Conservation (phyloP, 306 rosid species). For the Pyrus communis region DNA sequence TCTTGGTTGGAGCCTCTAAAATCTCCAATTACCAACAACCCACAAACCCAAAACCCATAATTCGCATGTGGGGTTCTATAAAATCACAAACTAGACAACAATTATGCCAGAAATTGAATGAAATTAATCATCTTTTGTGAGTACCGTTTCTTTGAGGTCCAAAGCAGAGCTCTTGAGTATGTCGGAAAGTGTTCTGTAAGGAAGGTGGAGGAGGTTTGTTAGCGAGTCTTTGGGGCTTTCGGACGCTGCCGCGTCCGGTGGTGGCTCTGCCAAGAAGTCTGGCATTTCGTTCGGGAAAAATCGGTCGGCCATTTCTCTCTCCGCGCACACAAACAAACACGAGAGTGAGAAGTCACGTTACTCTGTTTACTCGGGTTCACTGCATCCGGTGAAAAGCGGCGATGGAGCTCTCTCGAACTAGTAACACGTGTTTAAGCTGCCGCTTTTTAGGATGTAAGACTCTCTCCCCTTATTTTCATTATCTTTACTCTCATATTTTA, state of each 20-base stretch:
- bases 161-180: slow-evolving; percentile 39
- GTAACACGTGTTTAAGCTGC: neutral
- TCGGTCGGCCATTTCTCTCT: slow-evolving; percentile 52
- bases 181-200: slow-evolving; percentile 31
- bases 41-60: neutral
- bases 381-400: neutral
- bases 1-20: neutral
- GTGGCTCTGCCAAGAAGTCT: slow-evolving; percentile 33
- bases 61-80: neutral
- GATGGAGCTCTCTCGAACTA: neutral
- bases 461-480: too few species aligned
- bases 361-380: neutral
- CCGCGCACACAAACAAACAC: neutral
- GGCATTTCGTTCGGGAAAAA: slow-evolving; percentile 69
- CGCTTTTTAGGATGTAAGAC: neutral
- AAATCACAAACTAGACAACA: neutral
- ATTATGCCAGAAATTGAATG: neutral
- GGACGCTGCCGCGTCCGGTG: slow-evolving; percentile 22
- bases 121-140: neutral
- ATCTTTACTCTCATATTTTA: fast-evolving
- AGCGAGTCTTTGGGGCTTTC: slow-evolving; percentile 23
- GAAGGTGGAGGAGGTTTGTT: slow-evolving; percentile 44
- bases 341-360: neutral
- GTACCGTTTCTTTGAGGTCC: slow-evolving; percentile 62
- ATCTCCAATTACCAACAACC: neutral